Percentiles rank a stretch among this genome's conserved stretches.
These are phyloP conservation scores for Pistacia integerrima DNA, from an alignment of 345 rosid genomes.

Conservation along the genomic window DNA sequence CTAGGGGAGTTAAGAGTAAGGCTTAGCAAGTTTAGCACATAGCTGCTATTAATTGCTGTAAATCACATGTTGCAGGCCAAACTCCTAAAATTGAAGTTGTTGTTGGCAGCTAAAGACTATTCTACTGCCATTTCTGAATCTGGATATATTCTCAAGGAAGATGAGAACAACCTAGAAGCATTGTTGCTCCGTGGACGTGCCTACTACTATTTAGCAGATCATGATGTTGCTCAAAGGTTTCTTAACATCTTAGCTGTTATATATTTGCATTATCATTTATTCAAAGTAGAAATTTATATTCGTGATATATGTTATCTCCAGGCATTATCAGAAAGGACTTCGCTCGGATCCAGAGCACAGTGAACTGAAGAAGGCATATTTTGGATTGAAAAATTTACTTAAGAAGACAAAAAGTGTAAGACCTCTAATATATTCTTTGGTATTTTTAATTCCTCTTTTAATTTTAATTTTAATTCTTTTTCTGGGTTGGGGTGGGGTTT, in stretches of 20 bases:
- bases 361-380: conserved; percentile 93
- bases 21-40: conserved; percentile 12
- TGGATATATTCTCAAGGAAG: conserved; percentile 85
- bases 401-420: conserved; percentile 96
- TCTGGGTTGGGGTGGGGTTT: conserved; percentile 5
- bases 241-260: conserved; percentile 8
- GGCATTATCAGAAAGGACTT: conserved; percentile 97
- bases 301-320: conserved; percentile 34
- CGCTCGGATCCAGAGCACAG: conserved; percentile 97
- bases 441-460: conserved; percentile 19
- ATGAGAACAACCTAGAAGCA: conserved; percentile 87
- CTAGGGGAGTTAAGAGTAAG: not conserved
- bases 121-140: conserved; percentile 79
- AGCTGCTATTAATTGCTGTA: conserved; percentile 4
- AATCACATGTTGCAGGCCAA: conserved; percentile 61
- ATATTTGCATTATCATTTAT: not conserved
- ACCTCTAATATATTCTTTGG: conserved; percentile 4
- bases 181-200: conserved; percentile 96
- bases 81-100: conserved; percentile 72
- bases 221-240: conserved; percentile 92
- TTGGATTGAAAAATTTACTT: conserved; percentile 86
- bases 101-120: conserved; percentile 74
- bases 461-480: not conserved
- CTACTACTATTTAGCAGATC: conserved; percentile 97
- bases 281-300: conserved; percentile 5